These are phyloP conservation scores for Phyllosticta citribraziliensis DNA, from an alignment of 2,329 filamentous ascomycete genomes.

Conservation along the genomic window DNA sequence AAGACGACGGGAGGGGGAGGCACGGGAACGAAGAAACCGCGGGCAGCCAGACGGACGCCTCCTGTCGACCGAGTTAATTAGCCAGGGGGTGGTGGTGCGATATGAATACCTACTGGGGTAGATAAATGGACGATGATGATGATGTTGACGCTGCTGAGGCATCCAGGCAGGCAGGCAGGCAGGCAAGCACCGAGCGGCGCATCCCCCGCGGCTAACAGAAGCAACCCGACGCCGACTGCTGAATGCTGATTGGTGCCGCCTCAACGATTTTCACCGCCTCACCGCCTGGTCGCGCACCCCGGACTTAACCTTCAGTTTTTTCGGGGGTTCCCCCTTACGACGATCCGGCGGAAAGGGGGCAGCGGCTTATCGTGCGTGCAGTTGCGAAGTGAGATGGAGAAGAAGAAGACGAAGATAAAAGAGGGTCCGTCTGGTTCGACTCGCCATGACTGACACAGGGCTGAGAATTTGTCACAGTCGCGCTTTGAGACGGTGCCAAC, in stretches of 20 bases:
- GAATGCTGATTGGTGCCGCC: background rate
- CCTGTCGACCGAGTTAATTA: background rate
- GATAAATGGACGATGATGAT: background rate
- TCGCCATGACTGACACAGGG: background rate
- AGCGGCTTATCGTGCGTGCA: background rate
- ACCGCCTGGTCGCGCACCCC: background rate
- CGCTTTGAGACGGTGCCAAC: too few relatives aligned
- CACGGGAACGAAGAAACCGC: background rate
- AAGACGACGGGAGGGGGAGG: background rate
- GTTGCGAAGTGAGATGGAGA: background rate
- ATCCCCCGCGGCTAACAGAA: background rate
- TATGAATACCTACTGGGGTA: background rate
- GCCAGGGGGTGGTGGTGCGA: background rate
- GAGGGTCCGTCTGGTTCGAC: too few relatives aligned
- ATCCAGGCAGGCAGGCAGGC: too few relatives aligned
- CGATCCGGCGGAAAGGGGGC: too few relatives aligned
- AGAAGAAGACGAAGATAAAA: background rate
- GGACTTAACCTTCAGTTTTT: too few relatives aligned
- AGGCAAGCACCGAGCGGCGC: too few relatives aligned
- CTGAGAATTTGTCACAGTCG: background rate
- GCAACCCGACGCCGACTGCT: too few relatives aligned
- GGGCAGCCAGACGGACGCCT: background rate
- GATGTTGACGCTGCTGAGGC: too few relatives aligned
- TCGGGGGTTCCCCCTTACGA: background rate
- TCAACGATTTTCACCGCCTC: background rate